Evolutionary conservation across 768 basidiomycete species (phyloP), one percentile per base, ranked within the genome.

Genomic region (Russula abietina): DNA sequence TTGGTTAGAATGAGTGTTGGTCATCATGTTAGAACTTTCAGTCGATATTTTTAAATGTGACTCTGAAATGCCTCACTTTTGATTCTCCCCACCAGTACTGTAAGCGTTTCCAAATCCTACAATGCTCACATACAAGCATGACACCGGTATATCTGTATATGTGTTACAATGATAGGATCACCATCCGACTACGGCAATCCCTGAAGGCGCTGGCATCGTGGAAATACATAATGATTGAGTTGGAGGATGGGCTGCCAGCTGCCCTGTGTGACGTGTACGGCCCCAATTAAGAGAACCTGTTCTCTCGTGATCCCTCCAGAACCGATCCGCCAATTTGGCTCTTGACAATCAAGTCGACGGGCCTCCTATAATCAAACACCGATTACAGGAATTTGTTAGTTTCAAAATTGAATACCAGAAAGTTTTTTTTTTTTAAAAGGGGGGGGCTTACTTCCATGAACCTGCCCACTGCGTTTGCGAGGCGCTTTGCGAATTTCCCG

Each of bases 221-320:
- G 43, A 2, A 63, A 11, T 10, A 63, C 43, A 38, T 54, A 63
- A n/a, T 46, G 57, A 12, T 51, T 51, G 6, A 64, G 54, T 12
- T 64, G 63, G 9, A 64, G 63, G 4, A 64, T 64, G 16, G 63
- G 63, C 4, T 64, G 63, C 63, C 63, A 64, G 19, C 63, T 64
- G 10, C 63, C 63, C 32, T 60, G 63, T 0, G 63, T 56, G 57
- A 64, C 62, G 5, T 64, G 62, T 2, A 64, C 46, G 9, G 26
- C 24, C 11, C 62, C 62, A 1, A 64, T 33, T 8, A 64, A 19
- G 8, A 48, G 48, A 9, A 64, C 53, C 1, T 55, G 46, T 4
- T 55, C 45, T 10, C 12, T 64, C 9, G 52, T 50, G 45, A 64
- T 55, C 4, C 39, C 46, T 8, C 58, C 57, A 0, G 5, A 12